Base-by-base conservation (phyloP, 257 asterid species). In the Ocimum tenuiflorum region DNA sequence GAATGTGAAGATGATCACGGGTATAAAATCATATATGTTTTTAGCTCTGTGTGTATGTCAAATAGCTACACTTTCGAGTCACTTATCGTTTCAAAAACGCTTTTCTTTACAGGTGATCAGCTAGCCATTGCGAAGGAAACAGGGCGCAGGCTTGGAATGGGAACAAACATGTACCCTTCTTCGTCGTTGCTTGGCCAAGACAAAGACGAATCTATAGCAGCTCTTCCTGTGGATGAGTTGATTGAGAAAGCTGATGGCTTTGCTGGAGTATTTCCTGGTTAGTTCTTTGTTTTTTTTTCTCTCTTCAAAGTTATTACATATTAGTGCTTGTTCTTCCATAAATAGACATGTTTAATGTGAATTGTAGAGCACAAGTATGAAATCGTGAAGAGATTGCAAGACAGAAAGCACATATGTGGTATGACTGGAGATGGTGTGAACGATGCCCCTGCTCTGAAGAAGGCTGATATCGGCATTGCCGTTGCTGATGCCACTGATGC, bases 371-470 rank as follows among this genome's bases (percentile, higher is more conserved):
- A 91, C 85, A 91, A 91, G 33, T 91, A 91, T 36, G 98, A 91
- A 75, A 91, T 91, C 1, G 98, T 91, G 76, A 91, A 87, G 86
- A 85, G 81, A 69, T 78, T 91, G 76, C 98, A 91, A 72, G 96
- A 89, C 74, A 78, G 94, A 65, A 89, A 89, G 82, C 98, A 91
- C 75, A 87, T 91, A 54, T 85, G 86, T 63, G 98, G 98, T 23
- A 91, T 91, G 98, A 91, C 98, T 0, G 98, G 96, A 33, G 98
- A 91, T 59, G 98, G 98, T 45, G 98, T 91, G 17, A 91, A 91
- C 20, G 98, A 91, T 41, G 98, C 98, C 36, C 98, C 98, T 43
- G 98, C 98, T 58, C 76, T 91, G 35, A 91, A 91, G 82, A 89
- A 85, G 87, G 98, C 98, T 5, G 98, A 91, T 69, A 91, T 91